Evolutionary conservation across 2,329 filamentous ascomycete genomes (phyloP).

Genomic region (Chaetomium sp.): DNA sequence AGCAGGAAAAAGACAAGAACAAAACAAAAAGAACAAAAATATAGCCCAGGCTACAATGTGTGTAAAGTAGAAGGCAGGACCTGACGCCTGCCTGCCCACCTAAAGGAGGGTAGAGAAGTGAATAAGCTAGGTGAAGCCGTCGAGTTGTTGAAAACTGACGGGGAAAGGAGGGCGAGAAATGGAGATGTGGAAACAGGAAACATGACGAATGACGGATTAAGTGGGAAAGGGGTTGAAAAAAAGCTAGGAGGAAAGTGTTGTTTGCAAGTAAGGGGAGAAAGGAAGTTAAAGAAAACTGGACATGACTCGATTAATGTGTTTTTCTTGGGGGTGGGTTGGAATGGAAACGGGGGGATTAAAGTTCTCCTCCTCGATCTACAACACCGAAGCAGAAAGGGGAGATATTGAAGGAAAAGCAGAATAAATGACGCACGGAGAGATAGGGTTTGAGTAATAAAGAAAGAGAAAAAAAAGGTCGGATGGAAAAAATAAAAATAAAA

Average conservation of each 20-base stretch:
- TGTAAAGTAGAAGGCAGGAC: too few relatives aligned
- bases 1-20: neutral
- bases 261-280: too few relatives aligned
- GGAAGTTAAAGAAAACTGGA: too few relatives aligned
- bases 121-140: neutral
- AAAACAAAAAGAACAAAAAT: neutral
- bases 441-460: neutral
- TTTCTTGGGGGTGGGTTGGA: too few relatives aligned
- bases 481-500: too few relatives aligned
- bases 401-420: neutral
- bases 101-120: constrained; percentile 9
- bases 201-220: too few relatives aligned
- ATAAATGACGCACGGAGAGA: neutral
- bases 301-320: too few relatives aligned
- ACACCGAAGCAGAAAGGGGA: neutral
- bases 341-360: too few relatives aligned
- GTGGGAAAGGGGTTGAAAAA: too few relatives aligned
- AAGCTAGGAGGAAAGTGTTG: too few relatives aligned
- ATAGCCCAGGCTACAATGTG: neutral
- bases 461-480: neutral
- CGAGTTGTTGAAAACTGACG: neutral
- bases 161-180: neutral
- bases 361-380: too few relatives aligned
- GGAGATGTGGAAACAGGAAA: neutral
- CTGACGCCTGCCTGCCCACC: too few relatives aligned